Percentiles rank a stretch among this genome's conserved stretches.
These are phyloP conservation scores for Neopestalotiopsis sp. DNA, from an alignment of 2,329 filamentous ascomycete species.

Conservation along the genomic window DNA sequence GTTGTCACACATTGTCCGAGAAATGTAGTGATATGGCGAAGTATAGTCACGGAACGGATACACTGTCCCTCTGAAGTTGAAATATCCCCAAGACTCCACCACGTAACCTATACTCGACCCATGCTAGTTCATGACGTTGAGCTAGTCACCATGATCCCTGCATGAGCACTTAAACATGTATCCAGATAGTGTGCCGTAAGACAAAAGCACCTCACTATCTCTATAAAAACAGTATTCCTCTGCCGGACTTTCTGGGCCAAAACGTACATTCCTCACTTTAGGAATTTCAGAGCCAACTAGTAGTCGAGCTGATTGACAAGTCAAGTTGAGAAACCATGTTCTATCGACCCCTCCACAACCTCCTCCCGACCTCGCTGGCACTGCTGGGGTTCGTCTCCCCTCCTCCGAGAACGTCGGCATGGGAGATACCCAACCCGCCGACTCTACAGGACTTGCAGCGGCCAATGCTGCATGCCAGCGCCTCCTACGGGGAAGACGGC, in stretches of 20 bases:
- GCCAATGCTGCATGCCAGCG: constrained; percentile 18
- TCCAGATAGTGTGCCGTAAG: not conserved
- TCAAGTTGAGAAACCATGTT: not conserved
- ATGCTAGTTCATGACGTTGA: constrained; percentile 2
- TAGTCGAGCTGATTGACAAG: not conserved
- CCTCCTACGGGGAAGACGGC: constrained; percentile 25
- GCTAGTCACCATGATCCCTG: not conserved
- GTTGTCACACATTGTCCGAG: too few relatives aligned
- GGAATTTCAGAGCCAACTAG: too few relatives aligned
- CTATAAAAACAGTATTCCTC: not conserved
- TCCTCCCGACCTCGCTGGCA: not conserved
- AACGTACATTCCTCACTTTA: too few relatives aligned
- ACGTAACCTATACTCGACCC: not conserved
- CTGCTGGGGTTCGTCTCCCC: not conserved
- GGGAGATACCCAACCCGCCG: constrained; percentile 29
- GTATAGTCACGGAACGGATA: not conserved
- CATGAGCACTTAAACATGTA: not conserved
- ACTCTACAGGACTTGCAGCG: constrained; percentile 23
- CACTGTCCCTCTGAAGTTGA: not conserved
- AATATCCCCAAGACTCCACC: not conserved
- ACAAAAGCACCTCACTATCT: not conserved
- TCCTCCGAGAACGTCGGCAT: constrained; percentile 19
- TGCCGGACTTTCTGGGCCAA: too few relatives aligned
- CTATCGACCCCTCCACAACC: not conserved
- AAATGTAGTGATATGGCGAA: too few relatives aligned